Conservation (phyloP, 1,139 yeast genomes). For the Pichia sp. region DNA sequence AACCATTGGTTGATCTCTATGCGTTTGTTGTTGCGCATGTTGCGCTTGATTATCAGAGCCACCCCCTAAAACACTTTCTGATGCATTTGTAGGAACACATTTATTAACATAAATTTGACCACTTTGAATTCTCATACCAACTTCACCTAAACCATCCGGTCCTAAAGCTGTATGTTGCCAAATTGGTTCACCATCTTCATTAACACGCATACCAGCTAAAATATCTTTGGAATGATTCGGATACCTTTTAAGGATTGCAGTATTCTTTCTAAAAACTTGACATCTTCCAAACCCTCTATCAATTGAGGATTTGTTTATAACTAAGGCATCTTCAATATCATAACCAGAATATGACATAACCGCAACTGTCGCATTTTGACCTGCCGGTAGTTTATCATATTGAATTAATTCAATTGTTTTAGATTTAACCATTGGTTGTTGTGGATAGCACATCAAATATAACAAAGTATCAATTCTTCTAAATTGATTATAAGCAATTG, state of each 20-base stretch:
- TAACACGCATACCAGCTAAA: constrained; percentile 84
- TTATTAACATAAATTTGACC: constrained; percentile 94
- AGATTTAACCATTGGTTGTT: constrained; percentile 98
- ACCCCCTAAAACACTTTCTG: constrained; percentile 60
- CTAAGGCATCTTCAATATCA: constrained; percentile 98
- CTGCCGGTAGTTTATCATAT: constrained; percentile 96
- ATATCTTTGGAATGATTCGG: constrained; percentile 92
- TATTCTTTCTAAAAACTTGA: constrained; percentile 91
- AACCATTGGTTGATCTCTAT: constrained; percentile 79
- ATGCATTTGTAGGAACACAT: constrained; percentile 82
- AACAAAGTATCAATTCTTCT: constrained; percentile 90
- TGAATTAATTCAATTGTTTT: constrained; percentile 93
- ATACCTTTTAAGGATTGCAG: constrained; percentile 81
- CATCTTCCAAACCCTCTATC: constrained; percentile 98
- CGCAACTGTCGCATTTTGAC: constrained; percentile 97
- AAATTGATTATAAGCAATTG: constrained; percentile 94
- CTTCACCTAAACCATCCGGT: constrained; percentile 95
- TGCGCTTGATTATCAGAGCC: constrained; percentile 27
- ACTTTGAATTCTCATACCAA: constrained; percentile 81
- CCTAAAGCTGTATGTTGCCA: constrained; percentile 85
- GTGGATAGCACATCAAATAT: constrained; percentile 95
- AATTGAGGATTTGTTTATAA: constrained; percentile 81
- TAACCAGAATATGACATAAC: constrained; percentile 99
- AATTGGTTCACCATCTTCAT: constrained; percentile 71
- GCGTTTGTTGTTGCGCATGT: constrained; percentile 14